Percentiles rank a stretch among this genome's conserved stretches.
phyloP scores from a whole-genome alignment of 2,329 filamentous ascomycete genomes.

The Pseudocercospora pini-densiflorae region DNA sequence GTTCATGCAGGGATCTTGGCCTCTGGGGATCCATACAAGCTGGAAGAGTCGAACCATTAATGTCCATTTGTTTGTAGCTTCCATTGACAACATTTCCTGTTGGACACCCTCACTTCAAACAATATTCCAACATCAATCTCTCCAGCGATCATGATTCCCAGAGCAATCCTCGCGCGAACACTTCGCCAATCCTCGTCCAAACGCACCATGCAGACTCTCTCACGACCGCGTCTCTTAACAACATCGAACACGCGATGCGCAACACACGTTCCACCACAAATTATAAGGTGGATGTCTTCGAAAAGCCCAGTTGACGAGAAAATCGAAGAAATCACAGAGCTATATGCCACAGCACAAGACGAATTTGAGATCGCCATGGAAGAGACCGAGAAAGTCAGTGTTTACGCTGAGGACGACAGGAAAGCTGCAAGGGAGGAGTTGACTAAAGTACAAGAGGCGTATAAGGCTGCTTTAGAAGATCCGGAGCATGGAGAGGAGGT shows the following conservation, averaged over 20 bases:
- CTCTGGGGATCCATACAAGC: neutral
- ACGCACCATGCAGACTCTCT: constrained; percentile 27
- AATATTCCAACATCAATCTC: neutral
- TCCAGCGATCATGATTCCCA: constrained; percentile 25
- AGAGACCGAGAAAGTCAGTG: constrained; percentile 58
- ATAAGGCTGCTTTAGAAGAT: constrained; percentile 48
- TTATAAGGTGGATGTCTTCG: constrained; percentile 33
- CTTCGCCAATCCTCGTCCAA: constrained; percentile 25
- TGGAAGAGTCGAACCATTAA: neutral
- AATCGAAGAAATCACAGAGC: constrained; percentile 49
- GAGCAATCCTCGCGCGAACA: constrained; percentile 26
- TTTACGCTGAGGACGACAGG: constrained; percentile 60
- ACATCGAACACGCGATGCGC: constrained; percentile 26
- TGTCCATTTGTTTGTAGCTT: neutral
- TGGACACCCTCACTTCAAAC: neutral
- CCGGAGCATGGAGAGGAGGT: constrained; percentile 51
- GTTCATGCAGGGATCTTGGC: no score
- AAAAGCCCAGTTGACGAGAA: constrained; percentile 43
- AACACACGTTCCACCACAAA: constrained; percentile 33
- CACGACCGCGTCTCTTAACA: constrained; percentile 21
- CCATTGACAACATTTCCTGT: neutral
- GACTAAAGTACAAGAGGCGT: constrained; percentile 54
- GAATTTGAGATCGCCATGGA: constrained; percentile 58
- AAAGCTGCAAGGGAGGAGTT: constrained; percentile 59
- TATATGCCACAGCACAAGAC: constrained; percentile 45